Percentiles rank a stretch among this genome's conserved stretches.
Conservation (phyloP, 2,329 filamentous ascomycete species). For the Claviceps pusilla region DNA sequence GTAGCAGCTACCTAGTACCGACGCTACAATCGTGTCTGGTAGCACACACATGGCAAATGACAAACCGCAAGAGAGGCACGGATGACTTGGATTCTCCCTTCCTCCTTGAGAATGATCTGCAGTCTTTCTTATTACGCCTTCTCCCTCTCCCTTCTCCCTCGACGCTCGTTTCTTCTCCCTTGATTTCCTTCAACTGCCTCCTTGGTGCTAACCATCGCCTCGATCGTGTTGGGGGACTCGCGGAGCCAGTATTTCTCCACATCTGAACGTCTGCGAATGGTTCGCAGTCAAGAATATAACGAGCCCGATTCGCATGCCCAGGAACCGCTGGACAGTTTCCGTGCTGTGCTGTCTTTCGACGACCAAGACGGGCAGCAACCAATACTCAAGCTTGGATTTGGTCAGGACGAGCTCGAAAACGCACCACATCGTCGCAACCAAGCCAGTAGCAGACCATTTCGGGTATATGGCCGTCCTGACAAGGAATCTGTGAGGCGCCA, state of each 20-base stretch:
- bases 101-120: background rate
- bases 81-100: background rate
- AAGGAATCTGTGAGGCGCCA: slow-evolving; percentile 39
- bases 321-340: slow-evolving; percentile 12
- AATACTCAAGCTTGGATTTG: slow-evolving; percentile 4
- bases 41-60: background rate
- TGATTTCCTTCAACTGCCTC: background rate
- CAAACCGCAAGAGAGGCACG: slow-evolving; percentile 1
- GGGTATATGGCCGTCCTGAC: background rate
- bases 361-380: slow-evolving; percentile 3
- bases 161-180: background rate
- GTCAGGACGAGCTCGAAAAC: slow-evolving; percentile 8
- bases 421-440: slow-evolving; percentile 4
- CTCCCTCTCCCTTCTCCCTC: background rate
- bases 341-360: slow-evolving; percentile 6
- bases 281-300: slow-evolving; percentile 27
- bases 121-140: background rate
- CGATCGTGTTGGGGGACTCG: background rate
- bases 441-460: background rate
- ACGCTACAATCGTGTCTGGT: background rate
- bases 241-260: slow-evolving; percentile 52
- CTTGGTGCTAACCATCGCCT: background rate
- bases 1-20: slow-evolving; percentile 3
- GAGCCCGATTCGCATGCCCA: slow-evolving; percentile 13
- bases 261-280: slow-evolving; percentile 53